Percentiles rank a stretch among this genome's conserved stretches.
These are phyloP conservation scores for Gamsiella multidivaricata DNA, from an alignment of 192 early-diverging fungal species.

Conservation along the genomic window DNA sequence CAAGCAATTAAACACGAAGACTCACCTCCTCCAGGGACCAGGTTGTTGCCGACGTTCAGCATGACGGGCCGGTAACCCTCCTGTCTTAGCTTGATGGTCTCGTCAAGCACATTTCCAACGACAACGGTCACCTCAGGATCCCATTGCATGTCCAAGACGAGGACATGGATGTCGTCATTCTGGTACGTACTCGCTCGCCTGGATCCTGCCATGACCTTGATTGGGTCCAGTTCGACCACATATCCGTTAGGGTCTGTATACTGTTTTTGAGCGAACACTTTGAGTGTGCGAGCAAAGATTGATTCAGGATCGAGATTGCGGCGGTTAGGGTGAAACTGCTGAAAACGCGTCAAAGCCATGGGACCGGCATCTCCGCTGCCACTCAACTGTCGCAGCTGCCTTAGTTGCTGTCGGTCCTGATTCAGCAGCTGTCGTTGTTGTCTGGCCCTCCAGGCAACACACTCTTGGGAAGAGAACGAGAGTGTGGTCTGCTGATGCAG, in stretches of 20 bases:
- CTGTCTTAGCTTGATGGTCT: conserved; percentile 39
- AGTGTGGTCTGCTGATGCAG: conserved; percentile 21
- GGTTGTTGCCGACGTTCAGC: conserved; percentile 40
- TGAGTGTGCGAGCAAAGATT: conserved; percentile 30
- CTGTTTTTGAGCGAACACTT: conserved; percentile 25
- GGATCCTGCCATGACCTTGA: conserved; percentile 42
- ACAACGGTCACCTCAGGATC: conserved; percentile 49
- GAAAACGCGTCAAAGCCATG: conserved; percentile 27
- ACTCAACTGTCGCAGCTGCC: neutral
- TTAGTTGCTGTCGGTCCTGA: neutral
- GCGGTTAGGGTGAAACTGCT: conserved; percentile 44
- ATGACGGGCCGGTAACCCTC: conserved; percentile 51
- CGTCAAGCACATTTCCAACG: conserved; percentile 48
- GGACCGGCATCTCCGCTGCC: neutral
- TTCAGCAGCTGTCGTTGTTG: conserved; percentile 8
- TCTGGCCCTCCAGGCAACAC: conserved; percentile 38
- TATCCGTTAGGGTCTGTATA: conserved; percentile 44
- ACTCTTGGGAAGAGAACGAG: conserved; percentile 36
- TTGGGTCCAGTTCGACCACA: conserved; percentile 45
- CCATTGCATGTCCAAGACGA: conserved; percentile 52
- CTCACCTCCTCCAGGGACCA: conserved; percentile 42
- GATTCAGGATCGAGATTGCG: conserved; percentile 19
- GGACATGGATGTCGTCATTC: conserved; percentile 47
- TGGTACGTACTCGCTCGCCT: conserved; percentile 37
- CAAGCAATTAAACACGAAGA: neutral